These are phyloP conservation scores for Bruguiera sexangula DNA, from an alignment of 345 rosid species.

Conservation along the genomic window DNA sequence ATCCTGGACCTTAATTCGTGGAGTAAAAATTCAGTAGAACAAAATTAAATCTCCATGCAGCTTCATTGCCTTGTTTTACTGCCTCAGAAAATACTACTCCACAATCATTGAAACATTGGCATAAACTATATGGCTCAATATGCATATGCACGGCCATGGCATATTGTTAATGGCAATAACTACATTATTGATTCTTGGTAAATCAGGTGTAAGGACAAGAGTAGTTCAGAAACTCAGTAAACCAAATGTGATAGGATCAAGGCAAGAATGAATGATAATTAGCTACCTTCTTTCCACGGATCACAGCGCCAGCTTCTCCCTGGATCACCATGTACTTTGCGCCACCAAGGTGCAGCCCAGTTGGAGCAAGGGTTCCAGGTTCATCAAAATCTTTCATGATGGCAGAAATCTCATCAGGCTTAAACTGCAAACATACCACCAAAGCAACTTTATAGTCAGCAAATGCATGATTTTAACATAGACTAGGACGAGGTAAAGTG, in stretches of 20 bases:
- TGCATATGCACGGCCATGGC: no score
- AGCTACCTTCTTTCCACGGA: conserved; percentile 27
- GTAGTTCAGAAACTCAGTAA: not conserved
- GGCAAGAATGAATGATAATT: not conserved
- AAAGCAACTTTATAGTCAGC: not conserved
- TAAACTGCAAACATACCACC: conserved; percentile 12
- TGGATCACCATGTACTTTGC: conserved; percentile 30
- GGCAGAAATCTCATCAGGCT: conserved; percentile 20
- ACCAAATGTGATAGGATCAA: not conserved
- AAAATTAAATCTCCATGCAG: no score
- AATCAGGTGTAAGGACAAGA: not conserved
- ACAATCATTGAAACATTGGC: no score
- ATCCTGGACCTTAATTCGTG: no score
- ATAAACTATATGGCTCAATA: no score
- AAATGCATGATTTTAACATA: no score
- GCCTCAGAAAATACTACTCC: no score
- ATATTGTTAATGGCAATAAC: no score
- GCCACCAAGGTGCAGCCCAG: conserved; percentile 24
- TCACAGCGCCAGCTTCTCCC: conserved; percentile 26
- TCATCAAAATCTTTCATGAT: conserved; percentile 28
- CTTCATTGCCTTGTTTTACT: no score
- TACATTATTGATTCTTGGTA: no score
- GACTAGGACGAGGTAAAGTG: no score
- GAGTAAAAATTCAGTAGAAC: no score
- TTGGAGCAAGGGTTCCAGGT: conserved; percentile 22